Base-by-base conservation (phyloP, 345 rosid genomes). In the Crucihimalaya himalaica region DNA sequence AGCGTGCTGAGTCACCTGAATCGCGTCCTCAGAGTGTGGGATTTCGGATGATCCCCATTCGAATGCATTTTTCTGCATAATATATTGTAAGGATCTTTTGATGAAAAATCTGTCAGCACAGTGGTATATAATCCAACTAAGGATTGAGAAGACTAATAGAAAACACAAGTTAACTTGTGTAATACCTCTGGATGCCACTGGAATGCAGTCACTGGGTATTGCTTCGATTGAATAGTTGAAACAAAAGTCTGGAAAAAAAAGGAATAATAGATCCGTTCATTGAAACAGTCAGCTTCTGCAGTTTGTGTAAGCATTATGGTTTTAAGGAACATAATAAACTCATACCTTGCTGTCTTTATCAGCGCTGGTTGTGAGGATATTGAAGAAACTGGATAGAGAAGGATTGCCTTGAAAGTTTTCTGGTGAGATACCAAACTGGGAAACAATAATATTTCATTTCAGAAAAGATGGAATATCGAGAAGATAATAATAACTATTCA, bases 121-220 rank as follows among this genome's bases (percentile, higher is more conserved):
- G 25, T 23, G 7, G 10, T 27, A 32, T 8, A 29, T 29, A 32
- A 32, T 8, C 7, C 2, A 32, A 7, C 35, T 1, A 32, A 32
- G 35, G 35, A 32, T 32, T 32, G 35, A 7, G 35, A 11, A 37
- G 40, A 37, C 14, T 11, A 37, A 37, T 37, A 14, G 10, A 11
- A 37, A 12, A 37, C 9, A 32, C 19, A 46, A 50, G 60, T 14
- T 4, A 8, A 23, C 1, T 54, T 21, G 48, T 19, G 14, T 62
- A 23, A 71, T 86, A 90, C 98, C 96, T 93, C 92, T 8, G 97
- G 97, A 79, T 93, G 96, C 97, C 96, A 93, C 29, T 90, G 98
- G 79, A 93, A 90, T 55, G 83, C 98, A 68, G 91, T 89, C 69
- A 93, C 81, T 3, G 98, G 98, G 72, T 90, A 93, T 77, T 37